Evolutionary conservation across 2,329 filamentous ascomycete genomes (phyloP).

Genomic region (Tothia fuscella): DNA sequence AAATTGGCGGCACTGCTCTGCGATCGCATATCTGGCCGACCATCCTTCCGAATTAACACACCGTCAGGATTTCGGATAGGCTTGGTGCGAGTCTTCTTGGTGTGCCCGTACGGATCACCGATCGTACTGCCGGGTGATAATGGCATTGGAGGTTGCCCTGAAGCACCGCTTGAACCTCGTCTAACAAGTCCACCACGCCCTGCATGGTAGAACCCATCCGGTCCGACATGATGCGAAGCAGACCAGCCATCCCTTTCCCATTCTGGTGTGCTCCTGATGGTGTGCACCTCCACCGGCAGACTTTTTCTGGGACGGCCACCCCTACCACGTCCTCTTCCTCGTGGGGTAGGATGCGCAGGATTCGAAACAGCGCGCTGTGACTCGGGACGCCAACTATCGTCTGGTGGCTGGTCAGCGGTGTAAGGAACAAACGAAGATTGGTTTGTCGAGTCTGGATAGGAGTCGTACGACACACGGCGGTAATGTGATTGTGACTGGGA

Average conservation of each 20-base stretch:
- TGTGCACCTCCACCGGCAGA: conserved; percentile 15
- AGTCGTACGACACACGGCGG: not conserved
- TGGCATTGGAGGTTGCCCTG: conserved; percentile 3
- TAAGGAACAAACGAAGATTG: conserved; percentile 6
- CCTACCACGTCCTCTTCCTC: conserved; percentile 24
- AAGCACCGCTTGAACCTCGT: conserved; percentile 20
- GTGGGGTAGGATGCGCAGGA: not conserved
- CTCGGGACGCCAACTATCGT: conserved; percentile 10
- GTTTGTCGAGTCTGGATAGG: conserved; percentile 9
- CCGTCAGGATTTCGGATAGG: conserved; percentile 38
- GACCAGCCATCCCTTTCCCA: conserved; percentile 30
- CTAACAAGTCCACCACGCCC: conserved; percentile 18
- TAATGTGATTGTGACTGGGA: too few species aligned
- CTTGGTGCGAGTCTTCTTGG: conserved; percentile 39
- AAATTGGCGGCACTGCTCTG: conserved; percentile 41
- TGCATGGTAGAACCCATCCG: conserved; percentile 26
- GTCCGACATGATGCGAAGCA: conserved; percentile 24
- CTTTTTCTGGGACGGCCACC: conserved; percentile 28
- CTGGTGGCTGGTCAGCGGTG: conserved; percentile 3
- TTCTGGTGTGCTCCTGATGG: conserved; percentile 26
- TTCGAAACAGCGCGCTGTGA: conserved; percentile 1
- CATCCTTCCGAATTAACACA: conserved; percentile 39
- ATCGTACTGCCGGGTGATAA: conserved; percentile 5
- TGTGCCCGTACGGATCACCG: conserved; percentile 26
- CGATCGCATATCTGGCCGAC: conserved; percentile 38